These are phyloP conservation scores for Ilex aquifolium DNA, from an alignment of 257 asterid genomes.

Conservation along the genomic window DNA sequence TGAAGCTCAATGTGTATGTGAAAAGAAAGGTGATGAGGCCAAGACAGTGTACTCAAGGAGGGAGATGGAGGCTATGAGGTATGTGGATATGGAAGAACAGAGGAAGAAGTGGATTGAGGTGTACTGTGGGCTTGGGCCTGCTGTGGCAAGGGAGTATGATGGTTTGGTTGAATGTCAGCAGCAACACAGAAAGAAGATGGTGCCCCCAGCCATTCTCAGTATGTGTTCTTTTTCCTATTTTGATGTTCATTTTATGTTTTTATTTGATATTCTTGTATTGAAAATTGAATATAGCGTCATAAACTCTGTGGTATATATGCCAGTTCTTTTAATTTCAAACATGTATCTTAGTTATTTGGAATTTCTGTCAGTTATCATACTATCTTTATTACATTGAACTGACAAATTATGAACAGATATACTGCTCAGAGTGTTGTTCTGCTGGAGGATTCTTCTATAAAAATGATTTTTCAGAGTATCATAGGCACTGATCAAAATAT, in stretches of 20 bases:
- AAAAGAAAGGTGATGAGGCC: slow-evolving; percentile 21
- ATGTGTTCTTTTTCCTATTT: slow-evolving; percentile 9
- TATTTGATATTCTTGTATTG: slow-evolving; percentile 4
- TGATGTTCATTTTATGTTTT: slow-evolving; percentile 7
- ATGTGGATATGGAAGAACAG: slow-evolving; percentile 48
- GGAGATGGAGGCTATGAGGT: slow-evolving; percentile 67
- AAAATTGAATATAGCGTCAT: neutral
- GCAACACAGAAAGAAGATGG: slow-evolving; percentile 32
- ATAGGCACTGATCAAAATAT: too few relatives aligned
- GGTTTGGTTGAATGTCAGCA: slow-evolving; percentile 49
- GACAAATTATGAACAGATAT: too few relatives aligned
- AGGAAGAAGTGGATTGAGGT: slow-evolving; percentile 72
- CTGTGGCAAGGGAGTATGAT: slow-evolving; percentile 54
- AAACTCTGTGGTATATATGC: too few relatives aligned
- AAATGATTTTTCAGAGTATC: too few relatives aligned
- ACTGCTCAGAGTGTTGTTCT: too few relatives aligned
- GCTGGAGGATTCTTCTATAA: too few relatives aligned
- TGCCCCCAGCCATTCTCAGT: slow-evolving; percentile 28
- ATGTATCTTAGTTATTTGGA: too few relatives aligned
- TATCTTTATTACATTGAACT: too few relatives aligned
- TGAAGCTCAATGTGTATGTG: slow-evolving; percentile 1
- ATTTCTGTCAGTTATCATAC: too few relatives aligned
- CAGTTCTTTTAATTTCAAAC: too few relatives aligned
- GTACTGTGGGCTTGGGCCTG: slow-evolving; percentile 58
- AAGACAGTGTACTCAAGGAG: slow-evolving; percentile 42